These are phyloP conservation scores for Solanum hybrid DNA, from an alignment of 305 asterid genomes.

Conservation along the genomic window DNA sequence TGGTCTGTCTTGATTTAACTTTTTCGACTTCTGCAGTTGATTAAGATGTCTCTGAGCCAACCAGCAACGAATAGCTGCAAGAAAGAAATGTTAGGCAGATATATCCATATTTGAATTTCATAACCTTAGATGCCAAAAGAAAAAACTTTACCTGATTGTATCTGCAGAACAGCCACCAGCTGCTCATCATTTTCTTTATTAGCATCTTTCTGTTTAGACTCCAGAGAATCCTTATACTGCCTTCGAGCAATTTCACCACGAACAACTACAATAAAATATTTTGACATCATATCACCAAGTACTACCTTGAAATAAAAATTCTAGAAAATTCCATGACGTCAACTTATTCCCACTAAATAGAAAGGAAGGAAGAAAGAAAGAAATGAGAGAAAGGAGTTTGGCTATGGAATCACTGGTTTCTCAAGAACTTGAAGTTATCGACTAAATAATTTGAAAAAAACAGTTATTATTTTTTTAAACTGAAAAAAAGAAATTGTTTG, in stretches of 20 bases:
- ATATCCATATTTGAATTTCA: neutral
- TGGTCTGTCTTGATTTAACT: slow-evolving; percentile 20
- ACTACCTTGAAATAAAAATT: neutral
- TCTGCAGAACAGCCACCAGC: slow-evolving; percentile 49
- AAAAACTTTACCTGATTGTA: slow-evolving; percentile 34
- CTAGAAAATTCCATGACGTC: neutral
- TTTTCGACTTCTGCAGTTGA: slow-evolving; percentile 30
- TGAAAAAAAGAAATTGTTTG: neutral
- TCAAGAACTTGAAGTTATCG: neutral
- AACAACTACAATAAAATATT: slow-evolving; percentile 37
- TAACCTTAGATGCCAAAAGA: neutral
- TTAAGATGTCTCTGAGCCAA: slow-evolving; percentile 52
- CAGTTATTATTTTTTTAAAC: neutral
- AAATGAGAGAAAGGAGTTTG: neutral
- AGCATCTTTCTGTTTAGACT: slow-evolving; percentile 34
- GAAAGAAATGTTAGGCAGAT: slow-evolving; percentile 9
- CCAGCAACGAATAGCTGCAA: slow-evolving; percentile 80
- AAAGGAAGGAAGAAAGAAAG: neutral
- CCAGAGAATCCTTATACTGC: slow-evolving; percentile 28
- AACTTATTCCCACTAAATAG: neutral
- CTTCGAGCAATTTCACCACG: slow-evolving; percentile 73
- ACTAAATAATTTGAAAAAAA: neutral
- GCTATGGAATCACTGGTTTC: neutral
- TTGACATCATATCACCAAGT: neutral
- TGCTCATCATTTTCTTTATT: slow-evolving; percentile 30